These are phyloP conservation scores for Candida rishiriensis DNA, from an alignment of 805 yeast species.

Conservation along the genomic window DNA sequence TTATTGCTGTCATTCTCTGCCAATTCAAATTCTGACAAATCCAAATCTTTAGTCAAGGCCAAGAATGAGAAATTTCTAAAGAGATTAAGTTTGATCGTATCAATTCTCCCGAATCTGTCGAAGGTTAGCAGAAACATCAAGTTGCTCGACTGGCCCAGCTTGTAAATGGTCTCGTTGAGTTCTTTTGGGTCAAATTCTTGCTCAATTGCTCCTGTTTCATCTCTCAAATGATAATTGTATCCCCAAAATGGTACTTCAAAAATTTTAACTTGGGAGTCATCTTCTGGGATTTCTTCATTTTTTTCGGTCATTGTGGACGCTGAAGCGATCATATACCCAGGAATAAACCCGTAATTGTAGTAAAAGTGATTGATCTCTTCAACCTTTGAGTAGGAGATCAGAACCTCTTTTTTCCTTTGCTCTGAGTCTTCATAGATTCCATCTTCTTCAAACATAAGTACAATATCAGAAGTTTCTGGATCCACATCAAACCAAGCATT, in stretches of 20 bases:
- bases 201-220: slow-evolving; percentile 7
- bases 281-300: not conserved
- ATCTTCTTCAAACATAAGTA: slow-evolving; percentile 31
- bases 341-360: slow-evolving; percentile 44
- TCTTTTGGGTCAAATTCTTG: slow-evolving; percentile 1
- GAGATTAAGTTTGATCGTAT: slow-evolving; percentile 23
- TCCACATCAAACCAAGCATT: slow-evolving; percentile 65
- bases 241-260: slow-evolving; percentile 36
- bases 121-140: slow-evolving; percentile 33
- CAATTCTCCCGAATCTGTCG: slow-evolving; percentile 13
- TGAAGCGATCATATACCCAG: slow-evolving; percentile 19
- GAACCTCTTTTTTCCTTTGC: slow-evolving; percentile 29
- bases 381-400: slow-evolving; percentile 39
- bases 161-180: slow-evolving; percentile 23
- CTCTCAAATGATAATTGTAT: slow-evolving; percentile 5
- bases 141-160: slow-evolving; percentile 34
- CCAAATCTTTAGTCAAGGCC: slow-evolving; percentile 25
- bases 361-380: slow-evolving; percentile 40
- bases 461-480: slow-evolving; percentile 36
- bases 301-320: not conserved
- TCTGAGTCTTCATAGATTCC: not conserved
- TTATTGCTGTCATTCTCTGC: slow-evolving; percentile 24
- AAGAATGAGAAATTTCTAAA: slow-evolving; percentile 31
- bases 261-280: slow-evolving; percentile 11
- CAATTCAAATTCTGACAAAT: slow-evolving; percentile 14